phyloP scores from a whole-genome alignment of 345 rosid species.

The Brassica incana region DNA sequence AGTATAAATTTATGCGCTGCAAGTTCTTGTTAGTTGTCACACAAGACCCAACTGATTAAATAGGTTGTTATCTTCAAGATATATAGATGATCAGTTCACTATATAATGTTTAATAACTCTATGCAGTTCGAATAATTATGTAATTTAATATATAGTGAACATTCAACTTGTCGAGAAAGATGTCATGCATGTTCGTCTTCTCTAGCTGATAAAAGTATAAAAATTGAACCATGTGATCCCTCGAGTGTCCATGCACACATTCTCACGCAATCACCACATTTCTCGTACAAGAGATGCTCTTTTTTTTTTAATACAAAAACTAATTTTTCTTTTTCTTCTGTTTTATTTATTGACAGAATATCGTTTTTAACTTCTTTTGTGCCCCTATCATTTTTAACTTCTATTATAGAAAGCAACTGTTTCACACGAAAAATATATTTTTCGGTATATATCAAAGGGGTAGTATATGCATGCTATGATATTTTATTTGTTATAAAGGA shows the following conservation, averaged over 20 bases:
- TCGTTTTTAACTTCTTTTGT: too few relatives aligned
- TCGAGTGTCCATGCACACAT: background rate
- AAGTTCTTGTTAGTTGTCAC: constrained; percentile 2
- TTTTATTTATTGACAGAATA: too few relatives aligned
- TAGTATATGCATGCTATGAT: background rate
- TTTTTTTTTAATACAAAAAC: too few relatives aligned
- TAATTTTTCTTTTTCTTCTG: too few relatives aligned
- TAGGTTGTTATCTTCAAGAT: background rate
- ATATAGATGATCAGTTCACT: background rate
- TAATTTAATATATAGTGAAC: background rate
- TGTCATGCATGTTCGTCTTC: constrained; percentile 26
- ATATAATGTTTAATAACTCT: background rate
- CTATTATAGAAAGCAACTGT: background rate
- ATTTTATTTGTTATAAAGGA: background rate
- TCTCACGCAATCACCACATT: background rate
- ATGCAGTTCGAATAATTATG: background rate
- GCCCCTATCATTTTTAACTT: too few relatives aligned
- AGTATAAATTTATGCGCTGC: background rate
- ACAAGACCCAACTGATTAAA: background rate
- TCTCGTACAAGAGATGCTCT: background rate
- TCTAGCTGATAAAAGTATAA: background rate
- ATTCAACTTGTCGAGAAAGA: background rate
- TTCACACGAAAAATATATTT: background rate
- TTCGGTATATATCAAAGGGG: too few relatives aligned
- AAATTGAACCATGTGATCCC: background rate